A percentile compares a stretch with the other conserved stretches of the same genome.
These are phyloP conservation scores for Neurospora hispaniola DNA, from an alignment of 495 filamentous ascomycete species.

Conservation along the genomic window DNA sequence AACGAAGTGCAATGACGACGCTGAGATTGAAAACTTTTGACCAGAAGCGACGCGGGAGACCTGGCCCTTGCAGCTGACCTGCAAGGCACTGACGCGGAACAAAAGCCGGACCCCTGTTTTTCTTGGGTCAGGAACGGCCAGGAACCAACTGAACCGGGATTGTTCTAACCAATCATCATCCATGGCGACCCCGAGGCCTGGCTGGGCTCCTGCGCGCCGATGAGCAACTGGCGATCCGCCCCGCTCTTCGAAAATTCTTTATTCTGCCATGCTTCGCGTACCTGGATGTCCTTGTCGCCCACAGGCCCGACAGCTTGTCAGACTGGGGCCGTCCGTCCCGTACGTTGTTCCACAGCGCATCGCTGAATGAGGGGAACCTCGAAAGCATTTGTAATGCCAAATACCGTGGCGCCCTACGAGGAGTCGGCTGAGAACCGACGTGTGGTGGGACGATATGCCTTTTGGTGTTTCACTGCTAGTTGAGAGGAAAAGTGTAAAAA, in stretches of 20 bases:
- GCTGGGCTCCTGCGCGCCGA: not conserved
- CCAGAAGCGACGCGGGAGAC: not conserved
- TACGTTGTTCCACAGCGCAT: not conserved
- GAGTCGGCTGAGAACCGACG: not conserved
- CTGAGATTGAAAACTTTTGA: not conserved
- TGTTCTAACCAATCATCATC: slow-evolving; percentile 7
- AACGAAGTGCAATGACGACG: slow-evolving; percentile 1
- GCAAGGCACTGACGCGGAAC: slow-evolving; percentile 13
- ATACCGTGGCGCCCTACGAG: not conserved
- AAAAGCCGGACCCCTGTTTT: slow-evolving; percentile 4
- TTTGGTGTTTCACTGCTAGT: not conserved
- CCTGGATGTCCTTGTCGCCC: not conserved
- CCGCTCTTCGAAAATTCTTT: not conserved
- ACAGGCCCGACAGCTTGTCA: not conserved
- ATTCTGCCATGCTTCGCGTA: not conserved
- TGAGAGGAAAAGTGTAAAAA: not conserved
- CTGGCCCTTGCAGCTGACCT: slow-evolving; percentile 15
- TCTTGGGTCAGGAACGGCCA: slow-evolving; percentile 7
- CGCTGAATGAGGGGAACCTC: not conserved
- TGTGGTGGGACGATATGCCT: not conserved
- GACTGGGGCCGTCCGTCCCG: not conserved
- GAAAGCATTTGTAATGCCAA: not conserved
- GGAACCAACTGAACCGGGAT: slow-evolving; percentile 13
- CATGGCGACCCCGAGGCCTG: not conserved
- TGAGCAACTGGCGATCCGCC: not conserved